Evolutionary conservation across 805 yeast species (phyloP).

Genomic region (Zygosaccharomyces rouxii): DNA sequence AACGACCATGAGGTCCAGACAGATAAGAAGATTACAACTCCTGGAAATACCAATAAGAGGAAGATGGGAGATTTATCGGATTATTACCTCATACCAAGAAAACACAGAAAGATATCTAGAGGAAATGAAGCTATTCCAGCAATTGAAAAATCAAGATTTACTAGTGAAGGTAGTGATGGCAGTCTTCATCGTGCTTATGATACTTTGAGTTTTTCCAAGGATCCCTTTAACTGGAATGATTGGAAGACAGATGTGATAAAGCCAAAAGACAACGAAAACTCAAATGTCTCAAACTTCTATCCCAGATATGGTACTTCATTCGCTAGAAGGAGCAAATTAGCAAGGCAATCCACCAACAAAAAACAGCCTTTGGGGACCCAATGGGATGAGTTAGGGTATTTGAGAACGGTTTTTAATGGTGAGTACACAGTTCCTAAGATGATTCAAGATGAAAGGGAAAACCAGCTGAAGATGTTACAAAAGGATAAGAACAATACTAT

Average conservation of each 20-base stretch:
- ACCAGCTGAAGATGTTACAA: conserved; percentile 22
- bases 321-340: conserved; percentile 18
- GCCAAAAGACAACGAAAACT: conserved; percentile 22
- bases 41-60: not conserved
- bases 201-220: conserved; percentile 19
- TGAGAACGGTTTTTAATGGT: conserved; percentile 35
- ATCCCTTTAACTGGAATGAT: conserved; percentile 31
- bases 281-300: not conserved
- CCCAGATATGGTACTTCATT: conserved; percentile 40
- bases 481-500: conserved; percentile 16
- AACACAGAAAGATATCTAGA: not conserved
- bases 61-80: not conserved
- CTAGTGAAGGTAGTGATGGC: not conserved
- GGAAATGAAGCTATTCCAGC: not conserved
- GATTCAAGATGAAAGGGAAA: conserved; percentile 24
- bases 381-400: conserved; percentile 29
- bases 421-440: conserved; percentile 35
- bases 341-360: conserved; percentile 8
- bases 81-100: conserved; percentile 8
- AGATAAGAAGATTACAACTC: not conserved
- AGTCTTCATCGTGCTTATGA: not conserved
- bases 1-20: not conserved
- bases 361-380: conserved; percentile 16
- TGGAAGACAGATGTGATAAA: conserved; percentile 35
- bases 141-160: not conserved